Evolutionary conservation across 352 stramenopile genomes (phyloP).

Genomic region (Phytophthora lateralis): DNA sequence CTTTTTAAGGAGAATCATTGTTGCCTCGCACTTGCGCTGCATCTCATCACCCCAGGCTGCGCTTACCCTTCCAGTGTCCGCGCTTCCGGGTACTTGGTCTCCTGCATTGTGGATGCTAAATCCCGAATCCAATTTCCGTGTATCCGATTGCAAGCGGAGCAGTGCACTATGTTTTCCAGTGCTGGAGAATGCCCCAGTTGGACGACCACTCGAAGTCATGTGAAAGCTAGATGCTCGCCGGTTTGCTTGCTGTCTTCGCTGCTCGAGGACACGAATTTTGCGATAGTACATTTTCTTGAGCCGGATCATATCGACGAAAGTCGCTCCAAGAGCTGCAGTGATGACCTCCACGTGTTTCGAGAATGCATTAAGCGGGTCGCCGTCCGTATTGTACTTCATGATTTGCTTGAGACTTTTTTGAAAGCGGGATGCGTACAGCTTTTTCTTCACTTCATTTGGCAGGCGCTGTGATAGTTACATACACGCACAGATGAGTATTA

Average conservation of each 20-base stretch:
- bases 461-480: constrained; percentile 40
- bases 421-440: constrained; percentile 68
- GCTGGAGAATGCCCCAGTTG: not conserved
- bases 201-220: constrained; percentile 26
- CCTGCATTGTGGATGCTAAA: not conserved
- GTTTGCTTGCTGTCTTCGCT: constrained; percentile 20
- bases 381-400: constrained; percentile 81
- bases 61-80: not conserved
- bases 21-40: constrained; percentile 49
- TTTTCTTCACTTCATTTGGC: constrained; percentile 81
- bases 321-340: constrained; percentile 58
- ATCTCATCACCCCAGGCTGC: constrained; percentile 47
- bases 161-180: not conserved
- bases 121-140: not conserved
- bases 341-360: constrained; percentile 77
- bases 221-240: constrained; percentile 19
- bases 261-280: constrained; percentile 27
- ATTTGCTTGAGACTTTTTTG: constrained; percentile 73
- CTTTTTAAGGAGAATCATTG: constrained; percentile 45
- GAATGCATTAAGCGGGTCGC: constrained; percentile 70
- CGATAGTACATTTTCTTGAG: constrained; percentile 62
- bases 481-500: constrained; percentile 2
- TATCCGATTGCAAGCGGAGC: not conserved
- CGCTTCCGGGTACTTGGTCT: not conserved
- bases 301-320: constrained; percentile 57